Conservation (phyloP, 768 basidiomycete species). For the Panaeolus cyanescens region DNA sequence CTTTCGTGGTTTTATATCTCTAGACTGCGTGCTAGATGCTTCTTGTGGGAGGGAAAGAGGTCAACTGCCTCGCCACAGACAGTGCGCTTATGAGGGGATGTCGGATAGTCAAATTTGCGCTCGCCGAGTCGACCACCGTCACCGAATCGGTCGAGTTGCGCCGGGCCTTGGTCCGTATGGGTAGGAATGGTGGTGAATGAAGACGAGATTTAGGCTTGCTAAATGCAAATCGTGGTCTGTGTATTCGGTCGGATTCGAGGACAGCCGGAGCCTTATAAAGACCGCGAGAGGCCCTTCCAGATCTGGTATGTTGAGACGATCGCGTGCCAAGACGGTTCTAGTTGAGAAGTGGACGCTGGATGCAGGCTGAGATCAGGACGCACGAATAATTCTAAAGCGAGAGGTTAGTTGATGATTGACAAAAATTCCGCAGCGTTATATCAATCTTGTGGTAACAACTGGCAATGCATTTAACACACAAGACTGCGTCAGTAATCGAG, state of each 20-base stretch:
- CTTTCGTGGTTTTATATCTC: slow-evolving; percentile 1
- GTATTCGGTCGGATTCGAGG: slow-evolving; percentile 16
- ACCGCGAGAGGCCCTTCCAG: slow-evolving; percentile 29
- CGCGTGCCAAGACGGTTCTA: not conserved
- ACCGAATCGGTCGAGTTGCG: slow-evolving; percentile 22
- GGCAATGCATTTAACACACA: not conserved
- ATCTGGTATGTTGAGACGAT: slow-evolving; percentile 18
- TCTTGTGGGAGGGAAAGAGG: slow-evolving; percentile 5
- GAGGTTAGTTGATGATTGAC: not conserved
- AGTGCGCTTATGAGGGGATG: slow-evolving; percentile 1
- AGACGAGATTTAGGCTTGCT: not conserved
- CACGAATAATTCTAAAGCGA: not conserved
- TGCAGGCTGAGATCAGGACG: not conserved
- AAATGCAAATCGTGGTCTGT: not conserved
- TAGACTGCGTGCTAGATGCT: not conserved
- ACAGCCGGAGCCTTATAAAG: slow-evolving; percentile 33
- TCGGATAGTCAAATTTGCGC: slow-evolving; percentile 15
- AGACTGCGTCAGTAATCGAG: not conserved
- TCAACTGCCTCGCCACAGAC: not conserved
- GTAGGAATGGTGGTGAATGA: not conserved
- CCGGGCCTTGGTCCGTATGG: slow-evolving; percentile 19
- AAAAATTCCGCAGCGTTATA: not conserved
- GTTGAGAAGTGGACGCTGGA: not conserved
- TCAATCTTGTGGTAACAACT: not conserved
- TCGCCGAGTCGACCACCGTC: slow-evolving; percentile 15